These are phyloP conservation scores for Ilex paraguariensis DNA, from an alignment of 305 asterid species.

Conservation along the genomic window DNA sequence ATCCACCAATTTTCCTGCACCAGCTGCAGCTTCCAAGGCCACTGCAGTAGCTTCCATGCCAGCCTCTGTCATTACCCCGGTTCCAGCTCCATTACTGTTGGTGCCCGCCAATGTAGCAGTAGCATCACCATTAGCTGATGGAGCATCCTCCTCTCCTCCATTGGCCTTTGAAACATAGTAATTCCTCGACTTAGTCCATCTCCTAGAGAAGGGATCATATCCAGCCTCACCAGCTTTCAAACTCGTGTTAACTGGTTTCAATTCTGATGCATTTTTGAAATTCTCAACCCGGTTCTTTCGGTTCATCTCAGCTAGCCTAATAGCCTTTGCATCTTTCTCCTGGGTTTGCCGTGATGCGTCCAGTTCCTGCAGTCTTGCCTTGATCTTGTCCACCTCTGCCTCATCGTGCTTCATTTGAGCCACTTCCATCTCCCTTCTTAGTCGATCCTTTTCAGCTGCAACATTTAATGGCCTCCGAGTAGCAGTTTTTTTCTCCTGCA, in stretches of 20 bases:
- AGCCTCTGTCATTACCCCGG: conserved; percentile 24
- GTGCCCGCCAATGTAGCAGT: conserved; percentile 24
- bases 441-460: conserved; percentile 94
- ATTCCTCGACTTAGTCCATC: conserved; percentile 94
- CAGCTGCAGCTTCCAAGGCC: conserved; percentile 83
- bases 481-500: conserved; percentile 96
- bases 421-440: conserved; percentile 77
- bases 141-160: conserved; percentile 40
- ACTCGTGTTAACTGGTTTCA: conserved; percentile 48
- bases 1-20: conserved; percentile 83
- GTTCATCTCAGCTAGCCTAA: conserved; percentile 90
- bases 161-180: conserved; percentile 46
- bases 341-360: conserved; percentile 59
- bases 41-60: conserved; percentile 67
- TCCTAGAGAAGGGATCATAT: conserved; percentile 94
- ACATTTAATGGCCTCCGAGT: conserved; percentile 81
- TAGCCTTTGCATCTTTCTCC: conserved; percentile 70
- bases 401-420: conserved; percentile 75
- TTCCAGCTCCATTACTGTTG: conserved; percentile 18
- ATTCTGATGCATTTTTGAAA: conserved; percentile 82
- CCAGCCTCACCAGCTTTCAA: conserved; percentile 90
- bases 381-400: conserved; percentile 67
- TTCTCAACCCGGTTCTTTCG: conserved; percentile 78
- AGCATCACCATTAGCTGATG: conserved; percentile 34
- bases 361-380: conserved; percentile 60